A percentile compares a stretch with the other conserved stretches of the same genome.
Evolutionary conservation across 345 rosid species (phyloP).

Genomic region (Moricandia arvensis): DNA sequence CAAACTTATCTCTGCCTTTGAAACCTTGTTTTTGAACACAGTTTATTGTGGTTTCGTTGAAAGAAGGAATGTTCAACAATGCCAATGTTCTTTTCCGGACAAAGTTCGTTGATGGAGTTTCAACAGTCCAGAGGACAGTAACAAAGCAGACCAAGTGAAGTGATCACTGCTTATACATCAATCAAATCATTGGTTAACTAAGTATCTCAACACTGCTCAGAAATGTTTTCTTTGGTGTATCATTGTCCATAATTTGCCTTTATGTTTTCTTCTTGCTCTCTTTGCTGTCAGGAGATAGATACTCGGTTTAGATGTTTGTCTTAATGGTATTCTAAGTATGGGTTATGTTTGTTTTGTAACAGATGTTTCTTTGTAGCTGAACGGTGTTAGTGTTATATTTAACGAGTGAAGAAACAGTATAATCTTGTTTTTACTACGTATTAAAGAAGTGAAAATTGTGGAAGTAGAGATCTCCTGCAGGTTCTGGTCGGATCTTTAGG

Average conservation of each 20-base stretch:
- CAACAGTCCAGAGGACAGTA: conserved; percentile 90
- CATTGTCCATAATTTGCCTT: not conserved
- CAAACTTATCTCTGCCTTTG: not conserved
- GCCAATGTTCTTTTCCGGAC: conserved; percentile 97
- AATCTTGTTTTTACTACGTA: not conserved
- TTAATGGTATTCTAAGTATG: not conserved
- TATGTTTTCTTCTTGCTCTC: not conserved
- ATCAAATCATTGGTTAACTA: not conserved
- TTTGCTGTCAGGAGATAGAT: not conserved
- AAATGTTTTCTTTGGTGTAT: not conserved
- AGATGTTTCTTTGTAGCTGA: not conserved
- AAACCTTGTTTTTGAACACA: conserved; percentile 40
- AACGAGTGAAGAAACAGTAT: not conserved
- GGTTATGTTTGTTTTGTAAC: not conserved
- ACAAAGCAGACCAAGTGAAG: conserved; percentile 65
- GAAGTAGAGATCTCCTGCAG: not conserved
- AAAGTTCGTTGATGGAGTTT: conserved; percentile 94
- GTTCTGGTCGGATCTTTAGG: not conserved
- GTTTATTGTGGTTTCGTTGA: conserved; percentile 95
- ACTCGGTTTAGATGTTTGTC: not conserved
- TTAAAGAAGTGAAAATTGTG: not conserved
- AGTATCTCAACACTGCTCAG: not conserved
- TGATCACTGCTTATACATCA: conserved; percentile 29
- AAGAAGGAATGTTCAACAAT: conserved; percentile 99
- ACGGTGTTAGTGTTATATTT: not conserved